Evolutionary conservation across 352 stramenopile species (phyloP).

Genomic region (Aphanomyces invadans): DNA sequence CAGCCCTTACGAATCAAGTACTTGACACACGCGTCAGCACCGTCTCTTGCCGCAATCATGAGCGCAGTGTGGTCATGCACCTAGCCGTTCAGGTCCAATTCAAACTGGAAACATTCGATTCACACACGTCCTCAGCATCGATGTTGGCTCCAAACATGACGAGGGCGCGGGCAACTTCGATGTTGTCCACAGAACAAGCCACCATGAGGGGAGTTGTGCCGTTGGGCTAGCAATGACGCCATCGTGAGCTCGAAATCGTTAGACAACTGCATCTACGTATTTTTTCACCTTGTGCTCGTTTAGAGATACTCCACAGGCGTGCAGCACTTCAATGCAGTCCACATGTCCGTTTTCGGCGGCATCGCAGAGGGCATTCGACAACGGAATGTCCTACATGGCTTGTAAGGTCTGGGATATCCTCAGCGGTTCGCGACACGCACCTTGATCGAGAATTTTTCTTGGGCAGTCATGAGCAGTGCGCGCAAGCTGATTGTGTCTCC

Average conservation of each 20-base stretch:
- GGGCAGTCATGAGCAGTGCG: slow-evolving; percentile 32
- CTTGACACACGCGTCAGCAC: slow-evolving; percentile 51
- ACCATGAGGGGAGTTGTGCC: slow-evolving; percentile 77
- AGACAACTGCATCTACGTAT: too few species aligned
- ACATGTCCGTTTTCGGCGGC: slow-evolving; percentile 73
- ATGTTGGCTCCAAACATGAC: slow-evolving; percentile 80
- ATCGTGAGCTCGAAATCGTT: too few species aligned
- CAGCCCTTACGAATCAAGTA: slow-evolving; percentile 73
- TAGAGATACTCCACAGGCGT: slow-evolving; percentile 68
- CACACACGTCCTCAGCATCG: slow-evolving; percentile 69
- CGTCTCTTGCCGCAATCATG: slow-evolving; percentile 72
- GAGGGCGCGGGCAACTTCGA: slow-evolving; percentile 68
- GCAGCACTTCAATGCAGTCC: slow-evolving; percentile 73
- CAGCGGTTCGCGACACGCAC: background rate
- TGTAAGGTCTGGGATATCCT: background rate
- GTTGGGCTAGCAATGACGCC: slow-evolving; percentile 46
- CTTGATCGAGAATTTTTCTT: background rate
- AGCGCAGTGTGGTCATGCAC: slow-evolving; percentile 74
- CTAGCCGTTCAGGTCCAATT: too few species aligned
- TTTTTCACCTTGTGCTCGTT: slow-evolving; percentile 72
- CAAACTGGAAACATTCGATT: too few species aligned
- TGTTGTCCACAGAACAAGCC: slow-evolving; percentile 76
- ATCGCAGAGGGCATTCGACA: slow-evolving; percentile 71
- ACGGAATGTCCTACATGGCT: slow-evolving; percentile 46
- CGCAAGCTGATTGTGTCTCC: slow-evolving; percentile 68